Conservation (phyloP, 208 protist species). For the Trypanosoma lewisi region DNA sequence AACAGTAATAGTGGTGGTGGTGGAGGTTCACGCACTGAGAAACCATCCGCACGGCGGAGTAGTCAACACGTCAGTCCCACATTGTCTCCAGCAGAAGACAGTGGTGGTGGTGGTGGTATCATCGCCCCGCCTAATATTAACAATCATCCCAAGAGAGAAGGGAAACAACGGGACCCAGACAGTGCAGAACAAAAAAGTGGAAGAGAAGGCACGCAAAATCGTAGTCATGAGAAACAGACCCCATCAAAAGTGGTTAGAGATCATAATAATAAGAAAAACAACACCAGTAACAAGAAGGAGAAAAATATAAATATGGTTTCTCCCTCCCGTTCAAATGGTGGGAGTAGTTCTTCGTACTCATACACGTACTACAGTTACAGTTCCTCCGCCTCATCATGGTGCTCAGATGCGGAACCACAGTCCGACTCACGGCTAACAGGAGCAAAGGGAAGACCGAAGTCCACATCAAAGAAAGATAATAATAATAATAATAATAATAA, state of each 20-base stretch:
- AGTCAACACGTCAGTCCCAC: constrained; percentile 16
- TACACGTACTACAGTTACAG: constrained; percentile 23
- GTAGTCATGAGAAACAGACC: not conserved
- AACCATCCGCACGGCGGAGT: not conserved
- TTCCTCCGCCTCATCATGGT: not conserved
- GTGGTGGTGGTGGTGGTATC: too few species aligned
- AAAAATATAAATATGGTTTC: not conserved
- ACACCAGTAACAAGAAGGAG: not conserved
- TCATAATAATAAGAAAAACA: not conserved
- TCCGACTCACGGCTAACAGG: not conserved
- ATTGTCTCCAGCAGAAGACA: constrained; percentile 7
- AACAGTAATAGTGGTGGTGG: too few species aligned
- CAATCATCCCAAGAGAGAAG: too few species aligned
- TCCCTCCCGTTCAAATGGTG: not conserved
- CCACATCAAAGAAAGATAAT: too few species aligned
- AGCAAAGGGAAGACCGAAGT: not conserved
- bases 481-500: too few species aligned
- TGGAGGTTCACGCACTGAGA: not conserved
- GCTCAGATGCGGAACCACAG: too few species aligned
- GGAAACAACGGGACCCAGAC: too few species aligned
- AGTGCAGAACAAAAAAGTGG: not conserved
- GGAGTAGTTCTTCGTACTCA: constrained; percentile 10
- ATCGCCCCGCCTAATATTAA: too few species aligned
- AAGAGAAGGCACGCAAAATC: not conserved
- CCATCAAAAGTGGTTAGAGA: not conserved